Base-by-base conservation (phyloP, 108 stramenopile species). In the Fragilaria radians region DNA sequence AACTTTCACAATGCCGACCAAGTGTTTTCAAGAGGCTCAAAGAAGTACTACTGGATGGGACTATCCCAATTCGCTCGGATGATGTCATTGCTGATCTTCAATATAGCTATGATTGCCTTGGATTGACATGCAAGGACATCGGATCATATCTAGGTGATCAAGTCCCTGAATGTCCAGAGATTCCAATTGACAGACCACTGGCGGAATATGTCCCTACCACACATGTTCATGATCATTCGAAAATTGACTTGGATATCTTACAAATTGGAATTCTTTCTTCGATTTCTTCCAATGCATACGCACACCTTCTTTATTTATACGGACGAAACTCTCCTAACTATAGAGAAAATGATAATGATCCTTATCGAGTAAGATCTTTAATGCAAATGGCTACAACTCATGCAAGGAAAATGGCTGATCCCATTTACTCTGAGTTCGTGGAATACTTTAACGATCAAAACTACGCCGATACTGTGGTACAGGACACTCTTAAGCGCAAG, bases 171-270 rank as follows among this genome's bases (percentile, higher is more conserved):
- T 81, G 80, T 52, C 66, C 60, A 0, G 1, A 25, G 9, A 4
- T 11, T 58, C 57, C 9, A 34, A 22, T 59, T 19, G 57, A 55
- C 26, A 4, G 28, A 28, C 67, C 83, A 4, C 47, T 86, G 74
- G 85, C 81, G 25, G 67, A 77, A 28, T 87, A 85, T 56, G 51
- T 63, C 25, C 89, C 89, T 1, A 61, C 59, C 17, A 70, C 32
- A 14, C 49, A 73, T 58, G 83, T 83, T 19, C 74, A 72, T 3
- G 31, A 32, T 27, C 55, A 32, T 36, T 19, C n/a, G 21, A 32
- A 57, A 34, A 72, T 77, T 32, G 91, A 92, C 61, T 65, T 92
- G 67, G 91, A 92, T 66, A 68, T 92, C 47, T 34, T 68, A n/a
- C 81, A 82, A 54, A 36, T 82, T 28, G 46, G 70, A 7, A 68